Base-by-base conservation (phyloP, 768 basidiomycete species). In the Suillus discolor region DNA sequence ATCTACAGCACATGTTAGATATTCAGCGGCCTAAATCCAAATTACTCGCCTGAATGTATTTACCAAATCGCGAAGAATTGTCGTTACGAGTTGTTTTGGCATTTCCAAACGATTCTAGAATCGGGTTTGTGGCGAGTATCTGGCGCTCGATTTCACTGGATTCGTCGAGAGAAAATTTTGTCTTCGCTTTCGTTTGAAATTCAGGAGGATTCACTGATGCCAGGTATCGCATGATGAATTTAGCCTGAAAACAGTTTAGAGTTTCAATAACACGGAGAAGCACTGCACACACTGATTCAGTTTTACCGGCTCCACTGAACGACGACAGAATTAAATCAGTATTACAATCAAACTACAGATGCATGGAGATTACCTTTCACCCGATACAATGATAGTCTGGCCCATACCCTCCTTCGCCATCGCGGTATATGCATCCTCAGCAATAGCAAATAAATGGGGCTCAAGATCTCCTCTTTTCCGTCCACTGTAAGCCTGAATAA, bases 81-180 rank as follows among this genome's bases (percentile, higher is more conserved):
- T 99, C 97, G 75, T 99, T 99, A 66, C 97, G 87, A 18, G 97
- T 98, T 39, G 97, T 99, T 81, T 99, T 99, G 28, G 97, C 97
- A 78, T 99, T 99, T 70, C 97, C 97, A 71, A 99, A 99, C 0
- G 97, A 93, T 79, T 99, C 97, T 68, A 99, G 89, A 72, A 97
- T 99, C 28, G 97, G 97, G 77, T 99, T 99, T n/a, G 97, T 98
- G 36, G 97, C 97, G 63, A 99, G 82, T 66, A 99, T 99, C 78
- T 99, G 97, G 59, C 90, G 88, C 76, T 99, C 97, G 69, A 96
- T 95, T 78, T 98, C 97, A 75, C 91, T 96, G 3, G 92, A 92
- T 69, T 91, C 94, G 73, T 92, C 95, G 59, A 92, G 77, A 13
- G 91, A 89, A 61, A 86, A 80, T 71, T 94, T 92, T 11, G 89